These are phyloP conservation scores for Gnomoniopsis smithogilvyi DNA, from an alignment of 2,329 filamentous ascomycete species.

Conservation along the genomic window DNA sequence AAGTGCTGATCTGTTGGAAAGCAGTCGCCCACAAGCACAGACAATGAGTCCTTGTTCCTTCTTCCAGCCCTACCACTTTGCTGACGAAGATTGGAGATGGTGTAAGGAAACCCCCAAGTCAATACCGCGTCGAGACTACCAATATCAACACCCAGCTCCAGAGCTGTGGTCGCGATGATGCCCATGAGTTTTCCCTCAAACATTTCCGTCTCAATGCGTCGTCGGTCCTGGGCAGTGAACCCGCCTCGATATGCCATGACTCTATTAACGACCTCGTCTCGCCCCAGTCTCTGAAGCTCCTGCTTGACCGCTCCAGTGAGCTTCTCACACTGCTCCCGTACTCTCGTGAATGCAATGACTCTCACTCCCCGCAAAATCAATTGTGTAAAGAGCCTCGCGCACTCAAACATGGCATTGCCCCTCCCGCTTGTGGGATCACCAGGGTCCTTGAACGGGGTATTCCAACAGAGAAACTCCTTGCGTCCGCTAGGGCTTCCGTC, in stretches of 20 bases:
- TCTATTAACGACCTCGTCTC: constrained; percentile 69
- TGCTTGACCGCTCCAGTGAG: constrained; percentile 75
- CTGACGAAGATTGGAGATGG: constrained; percentile 89
- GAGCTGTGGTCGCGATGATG: constrained; percentile 87
- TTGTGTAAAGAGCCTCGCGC: constrained; percentile 87
- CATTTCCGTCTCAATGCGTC: constrained; percentile 91
- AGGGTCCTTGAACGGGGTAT: constrained; percentile 91
- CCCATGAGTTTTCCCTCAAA: constrained; percentile 92
- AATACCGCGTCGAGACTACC: constrained; percentile 91
- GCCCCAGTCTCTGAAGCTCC: constrained; percentile 70
- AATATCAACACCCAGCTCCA: constrained; percentile 94
- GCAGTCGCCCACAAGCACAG: constrained; percentile 82
- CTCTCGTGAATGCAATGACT: constrained; percentile 88
- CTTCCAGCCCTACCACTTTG: constrained; percentile 91
- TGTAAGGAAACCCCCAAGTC: constrained; percentile 92
- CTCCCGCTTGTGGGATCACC: constrained; percentile 82
- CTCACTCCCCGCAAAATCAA: constrained; percentile 83
- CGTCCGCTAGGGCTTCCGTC: constrained; percentile 90
- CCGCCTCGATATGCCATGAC: constrained; percentile 97
- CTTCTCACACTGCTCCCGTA: constrained; percentile 84
- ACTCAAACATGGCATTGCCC: constrained; percentile 77
- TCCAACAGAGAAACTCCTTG: constrained; percentile 97
- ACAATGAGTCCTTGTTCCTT: constrained; percentile 89
- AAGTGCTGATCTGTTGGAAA: constrained; percentile 94
- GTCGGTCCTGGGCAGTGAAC: constrained; percentile 86